Evolutionary conservation across 257 asterid genomes (phyloP), one percentile per base, ranked within the genome.

Genomic region (Solanum acaule): DNA sequence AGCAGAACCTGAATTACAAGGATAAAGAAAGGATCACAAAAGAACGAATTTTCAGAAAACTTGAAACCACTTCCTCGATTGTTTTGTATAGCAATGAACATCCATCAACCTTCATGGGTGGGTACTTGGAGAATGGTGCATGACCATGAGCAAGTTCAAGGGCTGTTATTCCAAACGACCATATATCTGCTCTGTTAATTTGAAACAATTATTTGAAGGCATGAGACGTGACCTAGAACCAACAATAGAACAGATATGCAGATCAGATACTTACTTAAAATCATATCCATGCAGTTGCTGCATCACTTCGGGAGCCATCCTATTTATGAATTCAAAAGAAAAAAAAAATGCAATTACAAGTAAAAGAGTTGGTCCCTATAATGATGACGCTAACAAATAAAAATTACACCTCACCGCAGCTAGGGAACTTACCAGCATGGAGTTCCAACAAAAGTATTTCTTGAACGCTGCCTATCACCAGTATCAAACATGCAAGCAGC

Each of bases 221-320:
- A 52, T 33, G 29, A 23, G 70, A 86, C 86, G 27, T 83, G 85
- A 46, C 70, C 87, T 79, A 83, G 46, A 87, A 84, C 31, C 12
- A 68, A 84, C 38, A 78, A 59, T 72, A 81, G 40, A 75, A 68
- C 22, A 15, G 59, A 78, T 49, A 88, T 68, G 67, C 44, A 37
- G 68, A 75, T 61, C 23, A 72, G 88, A 88, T 89, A 86, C 99
- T 89, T 89, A 96, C 99, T 96, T 97, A 92, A 97, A 97, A 92
- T 97, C 99, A 90, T 97, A 96, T 92, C 99, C 99, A 93, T 96
- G 98, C 89, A 96, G 90, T 88, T 96, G 99, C 92, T 97, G 99
- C 99, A 97, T 96, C 87, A 97, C 99, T 93, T 96, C 99, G 78
- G 99, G 99, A 78, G 99, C 99, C 99, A 97, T 97, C 99, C 99